Evolutionary conservation across 2,329 filamentous ascomycete species (phyloP).

Genomic region (Fusarium pseudonygamai): DNA sequence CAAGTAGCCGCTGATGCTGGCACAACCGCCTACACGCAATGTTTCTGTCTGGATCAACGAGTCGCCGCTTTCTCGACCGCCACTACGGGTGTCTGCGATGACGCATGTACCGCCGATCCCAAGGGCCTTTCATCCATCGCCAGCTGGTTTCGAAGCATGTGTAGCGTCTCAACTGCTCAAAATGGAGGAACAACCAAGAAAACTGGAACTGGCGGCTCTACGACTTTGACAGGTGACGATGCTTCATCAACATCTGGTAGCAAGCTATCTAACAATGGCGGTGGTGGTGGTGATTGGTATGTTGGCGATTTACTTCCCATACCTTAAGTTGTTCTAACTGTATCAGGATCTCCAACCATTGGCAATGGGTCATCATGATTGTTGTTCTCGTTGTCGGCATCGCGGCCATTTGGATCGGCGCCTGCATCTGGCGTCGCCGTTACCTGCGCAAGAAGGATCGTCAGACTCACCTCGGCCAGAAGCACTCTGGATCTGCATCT

Average conservation of each 20-base stretch:
- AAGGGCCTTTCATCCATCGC: conserved; percentile 65
- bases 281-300: conserved; percentile 57
- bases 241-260: conserved; percentile 15
- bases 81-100: conserved; percentile 69
- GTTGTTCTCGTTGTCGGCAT: conserved; percentile 78
- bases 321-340: conserved; percentile 1
- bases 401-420: conserved; percentile 70
- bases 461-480: conserved; percentile 50
- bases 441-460: conserved; percentile 76
- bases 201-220: conserved; percentile 4
- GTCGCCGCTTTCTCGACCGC: conserved; percentile 67
- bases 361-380: conserved; percentile 84
- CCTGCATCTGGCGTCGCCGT: conserved; percentile 76
- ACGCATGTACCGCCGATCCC: conserved; percentile 59
- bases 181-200: conserved; percentile 19
- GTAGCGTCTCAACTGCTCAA: conserved; percentile 54
- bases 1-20: conserved; percentile 56
- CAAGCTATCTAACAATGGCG: conserved; percentile 36
- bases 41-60: conserved; percentile 75
- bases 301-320: conserved; percentile 23
- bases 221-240: conserved; percentile 25
- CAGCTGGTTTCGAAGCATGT: conserved; percentile 76
- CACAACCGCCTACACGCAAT: conserved; percentile 67
- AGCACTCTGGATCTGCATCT: conserved; percentile 51
- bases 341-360: conserved; percentile 73